phyloP scores from a whole-genome alignment of 2,329 filamentous ascomycete species.

The Scleromitrula shiraiana region DNA sequence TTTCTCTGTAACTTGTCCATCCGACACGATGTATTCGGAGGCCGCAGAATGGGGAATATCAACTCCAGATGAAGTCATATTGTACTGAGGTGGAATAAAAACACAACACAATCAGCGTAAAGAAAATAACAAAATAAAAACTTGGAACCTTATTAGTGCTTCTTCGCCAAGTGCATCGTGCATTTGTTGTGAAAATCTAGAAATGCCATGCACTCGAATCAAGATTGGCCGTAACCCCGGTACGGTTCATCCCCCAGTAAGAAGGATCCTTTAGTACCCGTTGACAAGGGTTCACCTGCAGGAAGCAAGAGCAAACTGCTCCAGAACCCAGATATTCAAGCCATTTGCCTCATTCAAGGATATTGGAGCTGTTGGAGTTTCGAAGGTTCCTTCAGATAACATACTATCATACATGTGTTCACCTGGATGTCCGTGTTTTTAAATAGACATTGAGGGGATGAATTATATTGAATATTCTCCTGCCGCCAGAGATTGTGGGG shows the following conservation, averaged over 20 bases:
- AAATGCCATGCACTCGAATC: not conserved
- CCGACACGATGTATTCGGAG: constrained; percentile 14
- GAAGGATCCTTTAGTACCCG: too few species aligned
- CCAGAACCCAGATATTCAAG: too few species aligned
- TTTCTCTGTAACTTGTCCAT: constrained; percentile 8
- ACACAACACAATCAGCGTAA: not conserved
- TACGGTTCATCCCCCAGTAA: not conserved
- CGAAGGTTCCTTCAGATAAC: too few species aligned
- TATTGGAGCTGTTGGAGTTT: not conserved
- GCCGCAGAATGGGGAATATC: constrained; percentile 14
- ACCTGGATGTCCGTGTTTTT: too few species aligned
- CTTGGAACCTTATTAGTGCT: not conserved
- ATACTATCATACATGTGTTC: too few species aligned
- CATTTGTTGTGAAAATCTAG: not conserved
- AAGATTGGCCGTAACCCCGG: not conserved
- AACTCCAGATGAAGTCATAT: constrained; percentile 19
- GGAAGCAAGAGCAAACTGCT: not conserved
- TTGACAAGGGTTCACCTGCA: not conserved
- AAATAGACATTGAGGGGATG: too few species aligned
- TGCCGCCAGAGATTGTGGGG: too few species aligned
- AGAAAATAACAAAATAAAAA: not conserved
- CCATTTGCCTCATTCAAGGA: too few species aligned
- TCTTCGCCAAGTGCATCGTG: not conserved
- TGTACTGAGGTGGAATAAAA: not conserved
- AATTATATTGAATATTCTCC: too few species aligned